Percentiles rank a stretch among this genome's conserved stretches.
Evolutionary conservation across 2,329 filamentous ascomycete species (phyloP).

Genomic region (Apiospora saccharicola): DNA sequence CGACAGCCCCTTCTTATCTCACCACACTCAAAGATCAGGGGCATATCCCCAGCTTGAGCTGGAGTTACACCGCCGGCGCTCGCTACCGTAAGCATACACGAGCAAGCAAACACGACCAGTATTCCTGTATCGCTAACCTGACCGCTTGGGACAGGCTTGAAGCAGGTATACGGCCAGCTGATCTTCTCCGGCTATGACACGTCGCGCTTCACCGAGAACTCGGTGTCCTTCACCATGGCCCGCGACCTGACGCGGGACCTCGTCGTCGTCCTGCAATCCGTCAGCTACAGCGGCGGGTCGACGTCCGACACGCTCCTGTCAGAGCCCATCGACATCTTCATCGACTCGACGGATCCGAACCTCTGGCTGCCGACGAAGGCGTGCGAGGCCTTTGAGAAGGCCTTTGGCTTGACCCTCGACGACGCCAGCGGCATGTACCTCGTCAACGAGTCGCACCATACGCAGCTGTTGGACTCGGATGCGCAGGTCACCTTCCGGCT

Average conservation of each 20-base stretch:
- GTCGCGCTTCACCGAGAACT: slow-evolving; percentile 48
- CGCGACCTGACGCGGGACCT: slow-evolving; percentile 45
- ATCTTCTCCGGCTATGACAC: slow-evolving; percentile 51
- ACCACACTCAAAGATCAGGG: slow-evolving; percentile 46
- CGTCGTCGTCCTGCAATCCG: slow-evolving; percentile 48
- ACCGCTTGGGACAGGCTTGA: slow-evolving; percentile 38
- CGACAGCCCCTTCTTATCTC: slow-evolving; percentile 45
- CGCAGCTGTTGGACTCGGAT: slow-evolving; percentile 38
- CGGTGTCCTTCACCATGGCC: slow-evolving; percentile 47
- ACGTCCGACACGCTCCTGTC: slow-evolving; percentile 42
- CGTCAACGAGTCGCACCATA: slow-evolving; percentile 46
- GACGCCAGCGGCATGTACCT: slow-evolving; percentile 40
- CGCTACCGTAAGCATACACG: slow-evolving; percentile 43
- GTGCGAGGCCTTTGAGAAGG: slow-evolving; percentile 43
- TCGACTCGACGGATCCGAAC: slow-evolving; percentile 47
- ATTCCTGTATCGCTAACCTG: slow-evolving; percentile 5
- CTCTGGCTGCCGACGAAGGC: slow-evolving; percentile 45
- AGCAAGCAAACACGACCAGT: not conserved
- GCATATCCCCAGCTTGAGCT: slow-evolving; percentile 49
- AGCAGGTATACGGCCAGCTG: slow-evolving; percentile 47
- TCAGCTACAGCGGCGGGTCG: slow-evolving; percentile 44
- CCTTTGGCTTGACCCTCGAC: slow-evolving; percentile 43
- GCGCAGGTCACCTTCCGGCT: slow-evolving; percentile 45
- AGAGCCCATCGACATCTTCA: slow-evolving; percentile 44
- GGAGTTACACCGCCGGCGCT: slow-evolving; percentile 52